A percentile compares a stretch with the other conserved stretches of the same genome.
Conservation (phyloP, 2,329 filamentous ascomycete genomes). For the Talaromyces albobiverticillius region DNA sequence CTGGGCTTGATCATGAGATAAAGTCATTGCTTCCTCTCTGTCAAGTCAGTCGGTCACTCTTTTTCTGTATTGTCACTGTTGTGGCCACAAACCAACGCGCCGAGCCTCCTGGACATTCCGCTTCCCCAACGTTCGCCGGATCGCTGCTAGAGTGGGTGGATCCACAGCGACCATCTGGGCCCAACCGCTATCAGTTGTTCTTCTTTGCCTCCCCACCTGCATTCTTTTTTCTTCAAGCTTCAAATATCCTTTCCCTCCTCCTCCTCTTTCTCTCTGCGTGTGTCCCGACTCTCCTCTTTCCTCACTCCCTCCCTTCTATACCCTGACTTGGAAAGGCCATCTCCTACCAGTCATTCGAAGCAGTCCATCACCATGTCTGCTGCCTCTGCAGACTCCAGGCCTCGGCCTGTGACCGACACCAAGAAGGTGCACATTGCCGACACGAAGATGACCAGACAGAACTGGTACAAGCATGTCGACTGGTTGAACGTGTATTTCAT, state of each 20-base stretch:
- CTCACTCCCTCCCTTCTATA: neutral
- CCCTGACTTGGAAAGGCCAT: neutral
- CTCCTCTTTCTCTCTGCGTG: neutral
- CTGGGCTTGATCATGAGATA: neutral
- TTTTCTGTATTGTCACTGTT: neutral
- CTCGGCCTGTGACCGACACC: constrained; percentile 36
- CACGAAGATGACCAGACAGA: constrained; percentile 71
- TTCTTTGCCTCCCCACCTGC: constrained; percentile 7
- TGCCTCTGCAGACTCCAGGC: constrained; percentile 30
- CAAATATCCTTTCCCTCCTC: neutral
- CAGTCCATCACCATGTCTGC: constrained; percentile 31
- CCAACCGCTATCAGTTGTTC: neutral
- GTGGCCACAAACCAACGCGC: neutral
- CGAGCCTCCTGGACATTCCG: neutral
- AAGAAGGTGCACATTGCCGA: constrained; percentile 87
- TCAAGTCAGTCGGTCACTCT: too few species aligned
- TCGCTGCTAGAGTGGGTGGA: constrained; percentile 5
- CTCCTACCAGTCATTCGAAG: neutral
- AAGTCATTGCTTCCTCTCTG: neutral
- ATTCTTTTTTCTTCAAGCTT: neutral
- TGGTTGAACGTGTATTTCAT: constrained; percentile 88
- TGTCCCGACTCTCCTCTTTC: neutral
- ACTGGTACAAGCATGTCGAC: constrained; percentile 92
- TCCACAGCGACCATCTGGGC: constrained; percentile 3
- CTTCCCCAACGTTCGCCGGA: constrained; percentile 12